These are phyloP conservation scores for Candolleomyces eurysporus DNA, from an alignment of 768 basidiomycete species.

Conservation along the genomic window DNA sequence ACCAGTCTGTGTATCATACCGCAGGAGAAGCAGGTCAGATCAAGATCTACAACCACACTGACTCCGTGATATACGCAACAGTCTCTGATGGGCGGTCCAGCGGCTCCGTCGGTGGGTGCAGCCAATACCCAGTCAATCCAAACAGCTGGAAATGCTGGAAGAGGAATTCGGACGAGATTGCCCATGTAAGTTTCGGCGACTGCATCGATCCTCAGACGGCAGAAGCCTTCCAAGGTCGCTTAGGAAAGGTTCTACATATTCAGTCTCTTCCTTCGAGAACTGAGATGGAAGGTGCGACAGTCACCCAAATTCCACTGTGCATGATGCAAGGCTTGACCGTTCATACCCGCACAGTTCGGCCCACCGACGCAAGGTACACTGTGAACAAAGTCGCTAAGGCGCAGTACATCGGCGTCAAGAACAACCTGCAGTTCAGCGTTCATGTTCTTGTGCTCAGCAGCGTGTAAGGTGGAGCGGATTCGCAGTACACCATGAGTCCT, in stretches of 20 bases:
- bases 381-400: background rate
- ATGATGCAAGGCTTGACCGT: background rate
- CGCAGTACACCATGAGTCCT: background rate
- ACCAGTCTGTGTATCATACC: background rate
- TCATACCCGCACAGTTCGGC: background rate
- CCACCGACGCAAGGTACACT: background rate
- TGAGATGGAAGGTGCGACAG: background rate
- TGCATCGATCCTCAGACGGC: background rate
- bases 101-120: background rate
- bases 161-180: background rate
- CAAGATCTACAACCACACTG: background rate
- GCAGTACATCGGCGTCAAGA: background rate
- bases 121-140: background rate
- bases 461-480: no score
- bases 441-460: background rate
- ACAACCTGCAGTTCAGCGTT: background rate
- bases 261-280: background rate
- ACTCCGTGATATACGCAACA: background rate
- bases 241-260: background rate
- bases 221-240: background rate
- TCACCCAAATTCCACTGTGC: background rate
- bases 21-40: background rate
- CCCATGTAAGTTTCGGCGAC: background rate
- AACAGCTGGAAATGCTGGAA: background rate
- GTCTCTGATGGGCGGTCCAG: background rate